Base-by-base conservation (phyloP, 139 green algal genomes). In the Asterochloris erici region DNA sequence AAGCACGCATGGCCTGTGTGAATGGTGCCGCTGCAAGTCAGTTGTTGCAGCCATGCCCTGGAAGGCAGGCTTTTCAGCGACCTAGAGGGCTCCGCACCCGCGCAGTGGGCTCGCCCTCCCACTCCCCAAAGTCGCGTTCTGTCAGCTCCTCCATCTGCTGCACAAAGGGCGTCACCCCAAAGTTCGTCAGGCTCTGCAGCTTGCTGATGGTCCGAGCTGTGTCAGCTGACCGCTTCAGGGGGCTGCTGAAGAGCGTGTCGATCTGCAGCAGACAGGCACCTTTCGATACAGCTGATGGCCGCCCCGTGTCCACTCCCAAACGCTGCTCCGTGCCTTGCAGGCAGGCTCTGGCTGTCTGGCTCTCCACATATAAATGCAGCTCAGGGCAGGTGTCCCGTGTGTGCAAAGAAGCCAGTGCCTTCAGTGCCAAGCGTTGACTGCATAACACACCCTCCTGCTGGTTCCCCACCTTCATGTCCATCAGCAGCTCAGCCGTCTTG, bases 401-500 rank as follows among this genome's bases (percentile, higher is more conserved):
- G n/a, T n/a, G n/a, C n/a, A n/a, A n/a, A n/a, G n/a, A n/a, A n/a
- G n/a, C 38, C 38, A 54, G 38, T 54, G 38, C 38, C 38, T 54
- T 54, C 38, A 2, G 4, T 54, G 38, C 38, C n/a, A n/a, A 6
- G 38, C 38, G 6, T 54, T 2, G 79, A 26, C 19, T 79, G 17
- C 70, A 54, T 77, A 12, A 11, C 38, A 12, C 13, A 68, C 27
- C 17, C 17, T 84, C 11, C 19, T 63, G 21, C 29, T 63, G 28
- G 9, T 21, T 21, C 21, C 73, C 12, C 60, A 76, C 82, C 81
- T 78, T 78, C 14, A 78, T 12, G 47, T 87, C 76, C 66, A 81
- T 81, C 27, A 84, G 68, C 16, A 84, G 66, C 54, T 91, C 87
- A 9, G 84, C 90, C 54, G 84, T 83, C 84, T 91, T 90, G 24